phyloP scores from a whole-genome alignment of 2,329 filamentous ascomycete species.

The Tolypocladium ophioglossoides region DNA sequence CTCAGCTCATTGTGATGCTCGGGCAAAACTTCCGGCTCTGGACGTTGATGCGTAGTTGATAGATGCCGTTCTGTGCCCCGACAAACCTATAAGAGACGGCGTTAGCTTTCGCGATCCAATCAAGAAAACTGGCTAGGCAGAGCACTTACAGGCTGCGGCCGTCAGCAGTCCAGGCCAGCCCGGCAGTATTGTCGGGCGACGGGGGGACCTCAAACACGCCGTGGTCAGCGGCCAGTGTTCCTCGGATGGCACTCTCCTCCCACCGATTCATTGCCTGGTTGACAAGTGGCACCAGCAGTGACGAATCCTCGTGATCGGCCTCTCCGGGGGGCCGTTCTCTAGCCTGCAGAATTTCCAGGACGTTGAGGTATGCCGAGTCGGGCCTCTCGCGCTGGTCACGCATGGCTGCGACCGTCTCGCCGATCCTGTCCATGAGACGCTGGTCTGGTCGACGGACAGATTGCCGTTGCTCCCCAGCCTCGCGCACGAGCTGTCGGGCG shows the following conservation, averaged over 20 bases:
- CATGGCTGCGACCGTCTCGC: slow-evolving; percentile 24
- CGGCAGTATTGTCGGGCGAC: slow-evolving; percentile 47
- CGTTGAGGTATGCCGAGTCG: slow-evolving; percentile 24
- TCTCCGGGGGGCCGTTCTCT: slow-evolving; percentile 20
- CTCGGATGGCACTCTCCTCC: slow-evolving; percentile 25
- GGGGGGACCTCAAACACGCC: slow-evolving; percentile 32
- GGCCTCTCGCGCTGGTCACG: slow-evolving; percentile 24
- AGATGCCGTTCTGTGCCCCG: slow-evolving; percentile 62
- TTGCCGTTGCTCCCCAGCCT: slow-evolving; percentile 8
- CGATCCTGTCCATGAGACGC: slow-evolving; percentile 22
- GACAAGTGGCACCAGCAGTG: slow-evolving; percentile 24
- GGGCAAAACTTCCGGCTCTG: slow-evolving; percentile 49
- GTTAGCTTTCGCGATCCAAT: neutral
- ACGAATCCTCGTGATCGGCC: slow-evolving; percentile 23
- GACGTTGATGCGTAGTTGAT: slow-evolving; percentile 60
- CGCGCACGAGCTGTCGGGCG: slow-evolving; percentile 20
- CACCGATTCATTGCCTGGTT: slow-evolving; percentile 26
- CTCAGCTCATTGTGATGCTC: slow-evolving; percentile 41
- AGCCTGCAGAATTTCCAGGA: slow-evolving; percentile 26
- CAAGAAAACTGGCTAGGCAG: neutral
- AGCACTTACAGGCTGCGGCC: slow-evolving; percentile 45
- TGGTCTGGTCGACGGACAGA: slow-evolving; percentile 14
- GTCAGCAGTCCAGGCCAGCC: slow-evolving; percentile 51
- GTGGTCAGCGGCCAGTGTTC: slow-evolving; percentile 22
- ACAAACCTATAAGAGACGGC: slow-evolving; percentile 35